These are phyloP conservation scores for Rosellinia necatrix DNA, from an alignment of 2,329 filamentous ascomycete species.

Conservation along the genomic window DNA sequence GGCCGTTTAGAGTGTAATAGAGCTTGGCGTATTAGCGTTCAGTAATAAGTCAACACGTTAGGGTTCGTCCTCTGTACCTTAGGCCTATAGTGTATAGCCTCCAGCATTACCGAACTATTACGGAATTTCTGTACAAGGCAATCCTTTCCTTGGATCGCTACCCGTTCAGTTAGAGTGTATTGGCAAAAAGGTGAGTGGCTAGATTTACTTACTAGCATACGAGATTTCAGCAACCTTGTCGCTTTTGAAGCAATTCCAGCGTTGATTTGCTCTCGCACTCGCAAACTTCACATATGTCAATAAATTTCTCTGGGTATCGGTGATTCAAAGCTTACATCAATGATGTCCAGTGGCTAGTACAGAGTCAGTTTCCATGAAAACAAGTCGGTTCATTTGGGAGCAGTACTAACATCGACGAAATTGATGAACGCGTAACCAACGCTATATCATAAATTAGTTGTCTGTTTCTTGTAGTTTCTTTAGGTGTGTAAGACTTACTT, in stretches of 20 bases:
- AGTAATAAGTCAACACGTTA: background rate
- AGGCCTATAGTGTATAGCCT: conserved; percentile 79
- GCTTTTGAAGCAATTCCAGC: conserved; percentile 81
- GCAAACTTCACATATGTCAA: conserved; percentile 63
- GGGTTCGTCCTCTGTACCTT: conserved; percentile 62
- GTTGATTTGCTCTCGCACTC: conserved; percentile 69
- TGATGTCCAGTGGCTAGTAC: conserved; percentile 70
- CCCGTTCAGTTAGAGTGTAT: conserved; percentile 33
- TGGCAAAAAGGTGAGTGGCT: background rate
- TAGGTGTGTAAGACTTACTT: conserved; percentile 61
- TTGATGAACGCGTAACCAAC: conserved; percentile 98
- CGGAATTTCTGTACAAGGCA: conserved; percentile 93
- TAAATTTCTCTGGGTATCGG: background rate
- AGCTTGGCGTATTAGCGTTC: conserved; percentile 46
- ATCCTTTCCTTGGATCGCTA: conserved; percentile 89
- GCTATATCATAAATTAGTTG: conserved; percentile 51
- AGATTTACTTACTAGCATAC: conserved; percentile 79
- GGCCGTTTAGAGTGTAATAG: conserved; percentile 57
- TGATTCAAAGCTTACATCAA: conserved; percentile 57
- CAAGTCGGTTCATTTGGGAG: conserved; percentile 2
- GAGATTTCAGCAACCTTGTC: conserved; percentile 89
- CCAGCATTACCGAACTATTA: conserved; percentile 94
- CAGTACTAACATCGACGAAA: conserved; percentile 72
- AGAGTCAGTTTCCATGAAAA: conserved; percentile 48
- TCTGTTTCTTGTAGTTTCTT: conserved; percentile 28